These are phyloP conservation scores for Macroventuria anomochaeta DNA, from an alignment of 2,329 filamentous ascomycete species.

Conservation along the genomic window DNA sequence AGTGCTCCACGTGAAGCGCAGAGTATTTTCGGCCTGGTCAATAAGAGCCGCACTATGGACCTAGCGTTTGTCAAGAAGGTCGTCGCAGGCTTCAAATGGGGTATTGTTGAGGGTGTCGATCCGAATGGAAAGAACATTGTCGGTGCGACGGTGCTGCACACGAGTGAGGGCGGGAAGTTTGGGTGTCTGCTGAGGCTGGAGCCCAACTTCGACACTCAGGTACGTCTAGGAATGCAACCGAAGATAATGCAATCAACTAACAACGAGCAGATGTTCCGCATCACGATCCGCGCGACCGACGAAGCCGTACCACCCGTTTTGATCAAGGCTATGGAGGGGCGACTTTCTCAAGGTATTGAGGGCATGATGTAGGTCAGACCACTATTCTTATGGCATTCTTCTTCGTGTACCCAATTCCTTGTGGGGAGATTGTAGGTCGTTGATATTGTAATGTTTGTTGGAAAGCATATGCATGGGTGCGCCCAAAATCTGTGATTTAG, in stretches of 20 bases:
- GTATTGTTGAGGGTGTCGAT: slow-evolving; percentile 82
- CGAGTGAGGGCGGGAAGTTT: slow-evolving; percentile 83
- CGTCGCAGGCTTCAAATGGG: slow-evolving; percentile 89
- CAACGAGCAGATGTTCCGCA: slow-evolving; percentile 81
- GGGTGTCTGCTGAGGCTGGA: slow-evolving; percentile 92
- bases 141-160: slow-evolving; percentile 85
- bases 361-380: slow-evolving; percentile 31
- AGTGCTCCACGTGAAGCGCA: slow-evolving; percentile 86
- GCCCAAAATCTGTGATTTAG: slow-evolving; percentile 4
- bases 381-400: slow-evolving; percentile 3
- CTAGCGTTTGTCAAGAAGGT: slow-evolving; percentile 73
- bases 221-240: slow-evolving; percentile 56
- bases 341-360: slow-evolving; percentile 65
- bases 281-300: slow-evolving; percentile 93
- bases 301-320: slow-evolving; percentile 82
- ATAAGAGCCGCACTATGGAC: slow-evolving; percentile 68
- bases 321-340: slow-evolving; percentile 85
- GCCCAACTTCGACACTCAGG: slow-evolving; percentile 90
- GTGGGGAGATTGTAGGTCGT: background rate
- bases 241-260: slow-evolving; percentile 19
- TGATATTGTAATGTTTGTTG: slow-evolving; percentile 26
- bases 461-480: slow-evolving; percentile 15
- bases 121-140: slow-evolving; percentile 94
- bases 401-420: slow-evolving; percentile 3
- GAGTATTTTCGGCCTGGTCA: slow-evolving; percentile 76